Base-by-base conservation (phyloP, 495 filamentous ascomycete genomes). In the Aspergillus leporis region DNA sequence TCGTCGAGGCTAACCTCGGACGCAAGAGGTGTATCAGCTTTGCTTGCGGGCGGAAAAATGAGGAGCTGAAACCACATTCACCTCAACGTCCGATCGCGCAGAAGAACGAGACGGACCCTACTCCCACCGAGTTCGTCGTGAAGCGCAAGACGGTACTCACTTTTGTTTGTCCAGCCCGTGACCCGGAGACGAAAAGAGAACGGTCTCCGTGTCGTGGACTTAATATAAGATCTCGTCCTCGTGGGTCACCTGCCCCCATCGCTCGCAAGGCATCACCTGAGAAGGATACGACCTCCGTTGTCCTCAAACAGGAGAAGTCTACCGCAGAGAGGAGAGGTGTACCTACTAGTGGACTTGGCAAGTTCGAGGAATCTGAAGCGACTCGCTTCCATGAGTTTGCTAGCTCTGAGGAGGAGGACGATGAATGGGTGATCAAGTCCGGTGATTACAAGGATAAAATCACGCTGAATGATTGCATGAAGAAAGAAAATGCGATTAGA, bases 331-430 rank as follows among this genome's bases (percentile, higher is more conserved):
- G 59, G 13, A 58, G 62, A 55, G 74, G 69, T 47, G 65, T 80
- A 22, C 69, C 72, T 0, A 75, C 69, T 7, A 77, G 74, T 51
- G 73, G 76, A 9, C 67, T 84, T 38, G 78, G 77, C 19, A 81
- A 90, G 57, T 78, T 91, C 32, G 79, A 86, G 55, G 74, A 73
- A 66, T 87, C 80, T 50, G 91, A 85, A 74, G 86, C 78, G 55
- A 87, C 87, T 61, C 85, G 90, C 19, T 97, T 98, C 70, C 91
- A 97, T 69, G 94, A 96, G 65, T 97, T 98, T 72, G 93, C 90
- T 12, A 93, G 88, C 67, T 89, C 87, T 32, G 80, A 87, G 56
- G 83, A 86, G 30, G 83, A 89, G 61, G 88, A 93, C 61, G 92
- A 95, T 59, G 92, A 94, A 66, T 97, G 92, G 92, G 87, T 90